phyloP scores from a whole-genome alignment of 2,329 filamentous ascomycete genomes.

The Cylindrodendrum hubeiense region DNA sequence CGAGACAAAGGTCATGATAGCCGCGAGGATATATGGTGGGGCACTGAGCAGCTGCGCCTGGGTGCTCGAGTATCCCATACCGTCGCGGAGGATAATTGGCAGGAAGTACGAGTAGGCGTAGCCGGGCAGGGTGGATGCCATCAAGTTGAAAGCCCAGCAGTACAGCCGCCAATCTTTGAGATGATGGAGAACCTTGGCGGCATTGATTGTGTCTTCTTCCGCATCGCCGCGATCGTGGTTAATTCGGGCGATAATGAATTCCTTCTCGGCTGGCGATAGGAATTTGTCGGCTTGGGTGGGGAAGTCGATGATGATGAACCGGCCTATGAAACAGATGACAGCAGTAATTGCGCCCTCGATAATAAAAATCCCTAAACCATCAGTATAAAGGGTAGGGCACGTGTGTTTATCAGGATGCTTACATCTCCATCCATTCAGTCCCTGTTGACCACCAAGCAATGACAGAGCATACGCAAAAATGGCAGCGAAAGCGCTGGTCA shows the following conservation, averaged over 20 bases:
- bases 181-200: neutral
- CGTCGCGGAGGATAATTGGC: conserved; percentile 19
- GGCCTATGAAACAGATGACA: conserved; percentile 5
- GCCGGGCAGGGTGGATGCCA: conserved; percentile 13
- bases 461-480: conserved; percentile 24
- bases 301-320: conserved; percentile 24
- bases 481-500: conserved; percentile 4
- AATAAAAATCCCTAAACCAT: conserved; percentile 21
- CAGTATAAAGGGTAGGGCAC: neutral
- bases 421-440: conserved; percentile 20
- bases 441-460: conserved; percentile 4
- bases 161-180: conserved; percentile 22
- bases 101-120: conserved; percentile 26
- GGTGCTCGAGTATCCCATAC: conserved; percentile 17
- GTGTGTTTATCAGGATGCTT: neutral
- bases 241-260: conserved; percentile 15
- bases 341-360: conserved; percentile 22
- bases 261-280: conserved; percentile 7
- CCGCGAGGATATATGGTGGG: conserved; percentile 19
- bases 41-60: conserved; percentile 18
- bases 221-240: conserved; percentile 24
- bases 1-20: conserved; percentile 15
- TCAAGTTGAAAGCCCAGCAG: conserved; percentile 22
- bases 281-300: conserved; percentile 18
- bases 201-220: conserved; percentile 7